Conservation (phyloP, 768 basidiomycete species). For the Leccinum subgranulosum region DNA sequence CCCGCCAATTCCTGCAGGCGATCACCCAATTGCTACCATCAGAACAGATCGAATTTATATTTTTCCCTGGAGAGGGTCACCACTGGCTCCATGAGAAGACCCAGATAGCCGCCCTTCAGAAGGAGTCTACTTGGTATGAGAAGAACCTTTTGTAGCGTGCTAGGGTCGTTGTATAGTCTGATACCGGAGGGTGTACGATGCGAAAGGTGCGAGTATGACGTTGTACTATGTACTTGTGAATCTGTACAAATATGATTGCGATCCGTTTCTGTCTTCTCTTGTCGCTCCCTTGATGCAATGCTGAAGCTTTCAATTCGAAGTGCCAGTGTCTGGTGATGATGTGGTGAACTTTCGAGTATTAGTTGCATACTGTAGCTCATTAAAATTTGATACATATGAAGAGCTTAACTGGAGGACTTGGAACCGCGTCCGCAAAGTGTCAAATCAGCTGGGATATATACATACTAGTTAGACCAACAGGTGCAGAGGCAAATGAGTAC, state of each 20-base stretch:
- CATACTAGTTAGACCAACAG: too few species aligned
- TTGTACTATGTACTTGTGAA: neutral
- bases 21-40: neutral
- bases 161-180: neutral
- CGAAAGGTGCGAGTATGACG: neutral
- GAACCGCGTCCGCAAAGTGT: too few species aligned
- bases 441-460: too few species aligned
- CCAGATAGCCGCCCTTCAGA: slow-evolving; percentile 31
- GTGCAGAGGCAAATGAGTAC: too few species aligned
- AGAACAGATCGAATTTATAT: slow-evolving; percentile 28
- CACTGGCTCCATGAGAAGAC: slow-evolving; percentile 30
- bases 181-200: neutral
- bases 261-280: neutral
- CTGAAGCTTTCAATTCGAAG: too few species aligned
- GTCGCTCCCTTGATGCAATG: too few species aligned
- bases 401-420: too few species aligned
- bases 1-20: slow-evolving; percentile 20
- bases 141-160: slow-evolving; percentile 7
- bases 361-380: too few species aligned
- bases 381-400: too few species aligned
- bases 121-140: slow-evolving; percentile 33
- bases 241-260: neutral
- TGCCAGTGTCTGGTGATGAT: too few species aligned
- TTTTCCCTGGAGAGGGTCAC: slow-evolving; percentile 43
- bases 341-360: too few species aligned